Base-by-base conservation (phyloP, 2,329 filamentous ascomycete genomes). In the Sporothrix luriei region DNA sequence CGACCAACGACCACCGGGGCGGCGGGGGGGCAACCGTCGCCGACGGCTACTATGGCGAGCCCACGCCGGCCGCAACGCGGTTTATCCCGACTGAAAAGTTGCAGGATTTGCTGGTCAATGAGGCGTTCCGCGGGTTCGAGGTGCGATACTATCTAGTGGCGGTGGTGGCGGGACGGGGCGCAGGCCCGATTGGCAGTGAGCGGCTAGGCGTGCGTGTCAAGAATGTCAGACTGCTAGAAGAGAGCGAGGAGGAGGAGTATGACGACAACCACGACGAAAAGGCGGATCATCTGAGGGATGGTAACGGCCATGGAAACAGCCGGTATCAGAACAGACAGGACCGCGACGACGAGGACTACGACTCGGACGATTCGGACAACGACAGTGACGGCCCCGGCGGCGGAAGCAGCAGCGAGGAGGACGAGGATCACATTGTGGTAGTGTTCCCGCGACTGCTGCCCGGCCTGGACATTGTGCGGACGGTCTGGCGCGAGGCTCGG, bases 91-190 rank as follows among this genome's bases (percentile, higher is more conserved):
- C 94, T 0, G 91, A 91, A 57, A 90, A 92, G 79, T 96, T 99
- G 70, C 92, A 92, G 77, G 95, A 99, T 78, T 90, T 99, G 69
- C 88, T 97, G 68, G 91, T 99, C 66, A 93, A 97, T 78, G 95
- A 99, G 82, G 95, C 94, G 3, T 98, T 98, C 79, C 88, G 88
- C 70, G 94, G 94, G 0, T 97, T 97, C 76, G 92, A 94, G 80
- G 93, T 98, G 48, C 83, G 90, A 52, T 97, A 94, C 77, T 97
- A 97, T 77, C 82, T 99, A 10, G 88, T 92, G 4, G 91, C 98
- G 40, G 90, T 98, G 68, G 93, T 98, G 51, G 67, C 57, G 9
- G 59, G 69, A 0, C 52, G 68, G 7, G 54, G 62, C 24, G 46
- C 59, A 10, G 57, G 66, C 29, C 54, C 66, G 13, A 52, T 62